Evolutionary conservation across 352 stramenopile genomes (phyloP).

Genomic region (Globisporangium solare): DNA sequence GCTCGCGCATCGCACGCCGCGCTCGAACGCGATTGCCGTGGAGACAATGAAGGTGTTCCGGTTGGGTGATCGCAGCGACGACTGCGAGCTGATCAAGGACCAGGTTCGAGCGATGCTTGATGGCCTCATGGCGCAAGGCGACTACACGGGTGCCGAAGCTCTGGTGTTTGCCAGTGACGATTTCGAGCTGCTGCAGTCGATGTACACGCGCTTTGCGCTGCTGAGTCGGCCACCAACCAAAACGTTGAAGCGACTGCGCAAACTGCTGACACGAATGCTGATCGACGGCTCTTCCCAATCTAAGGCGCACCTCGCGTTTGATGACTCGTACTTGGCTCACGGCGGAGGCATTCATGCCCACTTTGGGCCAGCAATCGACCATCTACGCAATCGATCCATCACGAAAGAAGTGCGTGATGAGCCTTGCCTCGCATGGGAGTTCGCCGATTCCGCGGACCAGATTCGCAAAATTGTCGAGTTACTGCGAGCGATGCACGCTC

Average conservation of each 20-base stretch:
- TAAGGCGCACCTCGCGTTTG: too few species aligned
- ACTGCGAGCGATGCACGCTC: slow-evolving; percentile 5
- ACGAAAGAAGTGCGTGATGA: not conserved
- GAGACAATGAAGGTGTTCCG: slow-evolving; percentile 43
- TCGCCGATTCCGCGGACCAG: slow-evolving; percentile 20
- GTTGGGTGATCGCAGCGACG: not conserved
- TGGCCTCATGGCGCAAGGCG: slow-evolving; percentile 26
- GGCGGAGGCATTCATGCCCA: too few species aligned
- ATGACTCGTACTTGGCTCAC: too few species aligned
- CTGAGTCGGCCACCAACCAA: slow-evolving; percentile 37
- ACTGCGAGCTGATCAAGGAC: not conserved
- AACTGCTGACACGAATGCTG: slow-evolving; percentile 9
- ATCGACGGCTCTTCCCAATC: too few species aligned
- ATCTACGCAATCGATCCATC: slow-evolving; percentile 21
- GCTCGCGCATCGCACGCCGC: slow-evolving; percentile 17
- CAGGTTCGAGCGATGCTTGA: slow-evolving; percentile 19
- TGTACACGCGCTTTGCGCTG: slow-evolving; percentile 26
- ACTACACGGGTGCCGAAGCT: slow-evolving; percentile 48
- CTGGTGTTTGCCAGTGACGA: slow-evolving; percentile 23
- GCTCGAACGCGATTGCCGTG: slow-evolving; percentile 48
- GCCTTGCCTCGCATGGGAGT: slow-evolving; percentile 24
- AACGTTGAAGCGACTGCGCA: slow-evolving; percentile 46
- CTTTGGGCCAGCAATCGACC: slow-evolving; percentile 14
- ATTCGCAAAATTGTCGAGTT: slow-evolving; percentile 22
- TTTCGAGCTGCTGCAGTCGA: slow-evolving; percentile 20